phyloP scores from a whole-genome alignment of 305 asterid genomes.

The Solanum hybrid region DNA sequence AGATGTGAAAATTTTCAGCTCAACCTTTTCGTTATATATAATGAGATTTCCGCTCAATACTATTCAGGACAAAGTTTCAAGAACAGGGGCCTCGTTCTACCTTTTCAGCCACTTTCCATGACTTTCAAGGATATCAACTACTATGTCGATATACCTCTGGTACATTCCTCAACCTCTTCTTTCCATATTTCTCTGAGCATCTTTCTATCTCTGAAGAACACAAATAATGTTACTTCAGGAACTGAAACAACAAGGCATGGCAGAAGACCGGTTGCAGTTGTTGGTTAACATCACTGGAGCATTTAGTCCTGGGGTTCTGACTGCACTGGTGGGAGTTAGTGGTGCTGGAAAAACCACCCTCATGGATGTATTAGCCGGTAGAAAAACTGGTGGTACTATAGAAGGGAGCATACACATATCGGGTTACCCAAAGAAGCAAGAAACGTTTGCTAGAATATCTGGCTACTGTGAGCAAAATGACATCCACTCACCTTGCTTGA shows the following conservation, averaged over 20 bases:
- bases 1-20: neutral
- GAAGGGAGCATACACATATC: slow-evolving; percentile 64
- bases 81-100: slow-evolving; percentile 87
- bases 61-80: slow-evolving; percentile 74
- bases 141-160: slow-evolving; percentile 89
- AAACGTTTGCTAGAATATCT: slow-evolving; percentile 77
- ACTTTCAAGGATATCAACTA: slow-evolving; percentile 77
- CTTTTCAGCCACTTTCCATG: slow-evolving; percentile 88
- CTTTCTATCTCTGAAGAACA: neutral
- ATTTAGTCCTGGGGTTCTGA: slow-evolving; percentile 76
- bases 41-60: slow-evolving; percentile 6
- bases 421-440: slow-evolving; percentile 68
- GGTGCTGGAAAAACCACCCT: slow-evolving; percentile 90
- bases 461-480: slow-evolving; percentile 93
- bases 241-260: slow-evolving; percentile 79
- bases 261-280: slow-evolving; percentile 71
- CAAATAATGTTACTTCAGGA: slow-evolving; percentile 49
- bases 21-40: neutral
- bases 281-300: slow-evolving; percentile 74
- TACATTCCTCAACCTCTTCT: slow-evolving; percentile 23
- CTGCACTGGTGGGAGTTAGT: slow-evolving; percentile 81
- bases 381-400: slow-evolving; percentile 74
- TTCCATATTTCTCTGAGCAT: neutral
- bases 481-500: slow-evolving; percentile 91
- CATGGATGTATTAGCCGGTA: slow-evolving; percentile 82